Percentiles rank a stretch among this genome's conserved stretches.
These are phyloP conservation scores for Strobilomyces confusus DNA, from an alignment of 768 basidiomycete genomes.

Conservation along the genomic window DNA sequence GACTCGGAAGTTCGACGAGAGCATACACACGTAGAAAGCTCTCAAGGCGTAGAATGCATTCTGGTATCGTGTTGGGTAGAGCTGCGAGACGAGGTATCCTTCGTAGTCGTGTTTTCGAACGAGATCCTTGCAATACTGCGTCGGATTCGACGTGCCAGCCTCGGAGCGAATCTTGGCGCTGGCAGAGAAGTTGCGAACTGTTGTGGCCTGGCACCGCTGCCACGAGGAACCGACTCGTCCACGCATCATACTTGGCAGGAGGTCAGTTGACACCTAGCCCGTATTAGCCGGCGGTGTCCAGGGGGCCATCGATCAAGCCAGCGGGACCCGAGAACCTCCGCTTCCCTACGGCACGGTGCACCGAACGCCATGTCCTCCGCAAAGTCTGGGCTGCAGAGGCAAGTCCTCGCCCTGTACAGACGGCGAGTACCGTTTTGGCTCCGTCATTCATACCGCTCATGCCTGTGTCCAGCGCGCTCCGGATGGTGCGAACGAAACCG, in stretches of 20 bases:
- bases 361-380: conserved; percentile 24
- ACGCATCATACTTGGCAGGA: conserved; percentile 18
- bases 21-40: conserved; percentile 71
- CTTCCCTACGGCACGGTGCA: not conserved
- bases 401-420: conserved; percentile 51
- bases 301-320: conserved; percentile 3
- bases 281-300: conserved; percentile 21
- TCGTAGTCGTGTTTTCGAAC: conserved; percentile 83
- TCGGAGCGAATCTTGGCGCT: conserved; percentile 3
- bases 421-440: conserved; percentile 35
- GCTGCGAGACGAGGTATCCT: conserved; percentile 64
- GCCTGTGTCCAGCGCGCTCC: conserved; percentile 55
- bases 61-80: conserved; percentile 65
- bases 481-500: conserved; percentile 71
- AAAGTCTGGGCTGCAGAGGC: conserved; percentile 49
- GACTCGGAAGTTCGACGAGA: not conserved
- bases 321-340: conserved; percentile 4
- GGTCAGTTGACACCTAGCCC: not conserved
- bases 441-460: conserved; percentile 4
- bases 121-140: conserved; percentile 63
- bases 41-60: conserved; percentile 73
- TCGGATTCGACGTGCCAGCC: conserved; percentile 37
- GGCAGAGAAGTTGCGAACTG: conserved; percentile 13
- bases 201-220: conserved; percentile 4
- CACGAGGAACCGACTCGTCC: conserved; percentile 6